Evolutionary conservation across 192 early-diverging fungal genomes (phyloP).

Genomic region (Cetraspora pellucida): DNA sequence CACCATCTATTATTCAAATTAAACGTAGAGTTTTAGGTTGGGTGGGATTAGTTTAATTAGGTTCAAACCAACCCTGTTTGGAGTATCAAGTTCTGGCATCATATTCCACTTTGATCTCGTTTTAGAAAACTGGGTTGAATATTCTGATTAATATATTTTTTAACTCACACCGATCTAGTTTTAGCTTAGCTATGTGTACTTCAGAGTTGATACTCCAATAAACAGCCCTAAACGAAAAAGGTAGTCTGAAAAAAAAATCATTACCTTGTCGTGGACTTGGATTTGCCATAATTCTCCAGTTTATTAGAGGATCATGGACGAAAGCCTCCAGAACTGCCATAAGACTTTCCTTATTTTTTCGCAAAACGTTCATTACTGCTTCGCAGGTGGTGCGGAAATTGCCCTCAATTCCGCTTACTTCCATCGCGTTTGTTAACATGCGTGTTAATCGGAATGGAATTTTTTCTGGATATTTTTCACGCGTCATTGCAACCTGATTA

Average conservation of each 20-base stretch:
- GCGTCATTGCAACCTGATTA: slow-evolving; percentile 85
- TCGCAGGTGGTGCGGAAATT: slow-evolving; percentile 95
- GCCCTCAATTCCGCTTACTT: slow-evolving; percentile 94
- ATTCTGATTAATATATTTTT: too few relatives aligned
- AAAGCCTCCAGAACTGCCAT: slow-evolving; percentile 99
- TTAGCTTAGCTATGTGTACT: too few relatives aligned
- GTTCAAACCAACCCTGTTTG: too few relatives aligned
- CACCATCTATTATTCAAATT: slow-evolving; percentile 38
- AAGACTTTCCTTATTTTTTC: slow-evolving; percentile 92
- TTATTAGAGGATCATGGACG: slow-evolving; percentile 95
- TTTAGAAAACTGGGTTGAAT: too few relatives aligned
- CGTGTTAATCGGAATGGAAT: slow-evolving; percentile 99
- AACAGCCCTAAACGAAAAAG: background rate
- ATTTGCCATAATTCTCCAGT: slow-evolving; percentile 74
- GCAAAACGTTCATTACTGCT: slow-evolving; percentile 92
- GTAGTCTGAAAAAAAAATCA: background rate
- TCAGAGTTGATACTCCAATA: too few relatives aligned
- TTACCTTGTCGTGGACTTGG: slow-evolving; percentile 51
- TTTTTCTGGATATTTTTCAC: slow-evolving; percentile 95
- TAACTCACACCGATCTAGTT: too few relatives aligned
- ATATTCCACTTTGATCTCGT: too few relatives aligned
- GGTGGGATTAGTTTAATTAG: too few relatives aligned
- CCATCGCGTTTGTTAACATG: slow-evolving; percentile 98
- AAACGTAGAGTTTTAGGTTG: too few relatives aligned
- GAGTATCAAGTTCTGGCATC: too few relatives aligned